Evolutionary conservation across 2,329 filamentous ascomycete genomes (phyloP).

Genomic region (Fusarium verticillioides): DNA sequence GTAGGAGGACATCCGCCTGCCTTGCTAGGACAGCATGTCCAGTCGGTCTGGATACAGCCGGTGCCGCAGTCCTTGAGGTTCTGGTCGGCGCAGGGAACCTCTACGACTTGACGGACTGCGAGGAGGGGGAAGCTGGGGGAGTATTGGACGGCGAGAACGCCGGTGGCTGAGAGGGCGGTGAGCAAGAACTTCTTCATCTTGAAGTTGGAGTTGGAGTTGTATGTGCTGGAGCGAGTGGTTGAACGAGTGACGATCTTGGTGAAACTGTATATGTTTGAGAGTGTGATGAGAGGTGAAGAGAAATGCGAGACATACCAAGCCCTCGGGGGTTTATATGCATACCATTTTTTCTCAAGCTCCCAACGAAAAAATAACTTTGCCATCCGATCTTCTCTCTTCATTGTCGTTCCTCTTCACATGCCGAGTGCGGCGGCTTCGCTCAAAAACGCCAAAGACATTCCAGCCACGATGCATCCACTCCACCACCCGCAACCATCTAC

Average conservation of each 20-base stretch:
- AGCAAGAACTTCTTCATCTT: constrained; percentile 45
- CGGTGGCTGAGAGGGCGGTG: constrained; percentile 34
- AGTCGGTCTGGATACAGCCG: constrained; percentile 44
- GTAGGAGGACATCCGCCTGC: constrained; percentile 44
- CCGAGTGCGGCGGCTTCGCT: constrained; percentile 23
- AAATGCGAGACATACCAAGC: constrained; percentile 13
- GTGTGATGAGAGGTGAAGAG: not conserved
- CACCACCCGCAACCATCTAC: constrained; percentile 30
- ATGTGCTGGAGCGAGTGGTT: not conserved
- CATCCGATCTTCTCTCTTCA: not conserved
- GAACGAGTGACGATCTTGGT: not conserved
- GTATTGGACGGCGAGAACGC: constrained; percentile 30
- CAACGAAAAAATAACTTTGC: not conserved
- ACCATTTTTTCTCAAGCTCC: not conserved
- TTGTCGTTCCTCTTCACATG: not conserved
- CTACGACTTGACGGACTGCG: constrained; percentile 34
- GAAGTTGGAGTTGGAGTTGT: not conserved
- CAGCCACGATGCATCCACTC: constrained; percentile 27
- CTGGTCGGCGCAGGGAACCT: constrained; percentile 39
- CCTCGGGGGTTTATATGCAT: constrained; percentile 14
- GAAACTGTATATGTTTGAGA: constrained; percentile 2
- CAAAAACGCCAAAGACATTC: constrained; percentile 30
- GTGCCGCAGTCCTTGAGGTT: constrained; percentile 44
- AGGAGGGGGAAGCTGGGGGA: constrained; percentile 28
- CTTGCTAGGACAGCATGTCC: constrained; percentile 47